These are phyloP conservation scores for Phytophthora podocarpi DNA, from an alignment of 352 stramenopile species.

Conservation along the genomic window DNA sequence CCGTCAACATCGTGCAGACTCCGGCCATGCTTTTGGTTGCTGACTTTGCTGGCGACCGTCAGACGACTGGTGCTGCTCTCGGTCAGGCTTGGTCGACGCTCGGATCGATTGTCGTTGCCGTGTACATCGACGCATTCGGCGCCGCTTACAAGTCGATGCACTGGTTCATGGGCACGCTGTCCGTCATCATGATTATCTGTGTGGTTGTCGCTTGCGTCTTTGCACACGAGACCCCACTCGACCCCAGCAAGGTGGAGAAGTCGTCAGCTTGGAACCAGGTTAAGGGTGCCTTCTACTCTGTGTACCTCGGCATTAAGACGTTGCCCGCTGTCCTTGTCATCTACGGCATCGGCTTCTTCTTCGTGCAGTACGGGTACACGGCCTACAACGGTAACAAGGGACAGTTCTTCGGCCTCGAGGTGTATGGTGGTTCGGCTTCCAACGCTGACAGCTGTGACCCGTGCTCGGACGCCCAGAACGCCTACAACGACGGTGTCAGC, in stretches of 20 bases:
- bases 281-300: conserved; percentile 38
- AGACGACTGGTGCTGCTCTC: conserved; percentile 50
- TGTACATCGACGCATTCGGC: conserved; percentile 55
- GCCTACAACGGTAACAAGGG: conserved; percentile 38
- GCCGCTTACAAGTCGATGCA: conserved; percentile 45
- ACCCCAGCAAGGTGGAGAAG: conserved; percentile 24
- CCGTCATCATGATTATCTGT: conserved; percentile 46
- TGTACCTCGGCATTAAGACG: conserved; percentile 42
- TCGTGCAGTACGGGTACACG: conserved; percentile 38
- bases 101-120: conserved; percentile 26
- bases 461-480: conserved; percentile 35
- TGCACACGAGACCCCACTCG: conserved; percentile 42
- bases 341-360: conserved; percentile 38
- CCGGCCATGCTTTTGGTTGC: conserved; percentile 29
- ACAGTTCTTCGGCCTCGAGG: conserved; percentile 43
- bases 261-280: conserved; percentile 16
- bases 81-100: conserved; percentile 44
- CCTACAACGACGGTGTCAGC: conserved; percentile 49
- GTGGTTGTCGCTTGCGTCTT: conserved; percentile 32
- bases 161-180: conserved; percentile 41
- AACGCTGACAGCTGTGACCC: conserved; percentile 33
- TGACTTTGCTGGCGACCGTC: conserved; percentile 57
- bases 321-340: conserved; percentile 42
- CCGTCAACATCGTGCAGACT: conserved; percentile 35
- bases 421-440: conserved; percentile 31